Percentiles rank a stretch among this genome's conserved stretches.
phyloP scores from a whole-genome alignment of 768 basidiomycete species.

The Lyophyllum semitale region DNA sequence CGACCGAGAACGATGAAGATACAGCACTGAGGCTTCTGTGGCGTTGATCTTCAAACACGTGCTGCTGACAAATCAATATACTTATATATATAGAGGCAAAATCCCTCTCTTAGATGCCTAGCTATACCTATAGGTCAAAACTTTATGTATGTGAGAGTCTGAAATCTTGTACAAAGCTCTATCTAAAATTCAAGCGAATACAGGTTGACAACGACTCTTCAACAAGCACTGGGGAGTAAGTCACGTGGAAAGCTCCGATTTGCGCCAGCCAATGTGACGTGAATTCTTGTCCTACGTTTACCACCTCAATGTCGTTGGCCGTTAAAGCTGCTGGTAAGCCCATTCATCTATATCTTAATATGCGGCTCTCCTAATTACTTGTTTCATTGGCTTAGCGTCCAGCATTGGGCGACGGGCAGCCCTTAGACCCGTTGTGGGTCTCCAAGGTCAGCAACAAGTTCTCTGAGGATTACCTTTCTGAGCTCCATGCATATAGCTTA shows the following conservation, averaged over 20 bases:
- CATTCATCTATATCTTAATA: neutral
- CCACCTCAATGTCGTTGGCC: conserved; percentile 50
- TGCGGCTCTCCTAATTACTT: neutral
- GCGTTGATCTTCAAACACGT: conserved; percentile 5
- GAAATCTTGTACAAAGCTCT: no score
- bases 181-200: no score
- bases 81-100: no score
- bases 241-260: conserved; percentile 21
- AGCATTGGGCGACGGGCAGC: conserved; percentile 45
- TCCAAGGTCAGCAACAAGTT: conserved; percentile 29
- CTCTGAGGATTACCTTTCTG: conserved; percentile 18
- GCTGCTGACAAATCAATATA: neutral
- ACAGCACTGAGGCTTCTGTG: neutral
- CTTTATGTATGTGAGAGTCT: no score
- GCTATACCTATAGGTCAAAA: no score
- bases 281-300: conserved; percentile 22
- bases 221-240: no score
- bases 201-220: no score
- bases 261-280: conserved; percentile 26
- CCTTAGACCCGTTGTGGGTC: conserved; percentile 44
- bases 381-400: conserved; percentile 26
- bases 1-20: neutral
- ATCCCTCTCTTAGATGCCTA: no score
- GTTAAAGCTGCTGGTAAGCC: conserved; percentile 38
- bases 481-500: conserved; percentile 33